Evolutionary conservation across 176 grass and related monocot genomes (phyloP).

Genomic region (Oryza punctata): DNA sequence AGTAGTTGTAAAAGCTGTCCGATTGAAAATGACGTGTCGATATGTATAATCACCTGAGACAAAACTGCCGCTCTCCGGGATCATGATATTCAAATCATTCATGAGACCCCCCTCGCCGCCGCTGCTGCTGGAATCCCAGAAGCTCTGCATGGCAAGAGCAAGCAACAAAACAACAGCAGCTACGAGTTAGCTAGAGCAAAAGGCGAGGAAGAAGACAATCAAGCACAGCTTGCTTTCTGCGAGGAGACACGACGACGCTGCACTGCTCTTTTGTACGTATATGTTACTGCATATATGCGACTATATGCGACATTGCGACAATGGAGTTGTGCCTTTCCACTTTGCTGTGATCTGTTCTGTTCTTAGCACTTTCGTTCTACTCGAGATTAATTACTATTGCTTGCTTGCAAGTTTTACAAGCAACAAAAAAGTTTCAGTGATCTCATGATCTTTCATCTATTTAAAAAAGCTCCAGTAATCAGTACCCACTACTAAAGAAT

Average conservation of each 20-base stretch:
- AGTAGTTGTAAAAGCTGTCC: neutral
- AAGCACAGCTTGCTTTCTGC: neutral
- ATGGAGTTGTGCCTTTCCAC: neutral
- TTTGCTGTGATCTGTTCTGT: slow-evolving; percentile 15
- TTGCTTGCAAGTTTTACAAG: neutral
- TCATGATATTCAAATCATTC: slow-evolving; percentile 41
- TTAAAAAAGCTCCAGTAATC: neutral
- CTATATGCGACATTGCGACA: neutral
- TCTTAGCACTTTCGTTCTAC: neutral
- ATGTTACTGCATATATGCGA: neutral
- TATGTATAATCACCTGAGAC: slow-evolving; percentile 55
- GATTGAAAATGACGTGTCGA: slow-evolving; percentile 21
- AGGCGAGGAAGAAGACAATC: slow-evolving; percentile 10
- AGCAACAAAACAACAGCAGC: slow-evolving; percentile 25
- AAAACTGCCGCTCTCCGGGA: slow-evolving; percentile 43
- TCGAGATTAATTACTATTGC: neutral
- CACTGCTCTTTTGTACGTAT: neutral
- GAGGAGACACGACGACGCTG: slow-evolving; percentile 9
- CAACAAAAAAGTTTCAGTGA: neutral
- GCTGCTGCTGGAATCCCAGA: slow-evolving; percentile 54
- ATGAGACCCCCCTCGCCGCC: slow-evolving; percentile 37
- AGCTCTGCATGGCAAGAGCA: slow-evolving; percentile 44
- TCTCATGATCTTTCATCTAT: too few species aligned
- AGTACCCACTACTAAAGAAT: neutral
- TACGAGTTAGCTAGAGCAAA: slow-evolving; percentile 29